phyloP scores from a whole-genome alignment of 2,329 filamentous ascomycete species.

The Escovopsis sp. region DNA sequence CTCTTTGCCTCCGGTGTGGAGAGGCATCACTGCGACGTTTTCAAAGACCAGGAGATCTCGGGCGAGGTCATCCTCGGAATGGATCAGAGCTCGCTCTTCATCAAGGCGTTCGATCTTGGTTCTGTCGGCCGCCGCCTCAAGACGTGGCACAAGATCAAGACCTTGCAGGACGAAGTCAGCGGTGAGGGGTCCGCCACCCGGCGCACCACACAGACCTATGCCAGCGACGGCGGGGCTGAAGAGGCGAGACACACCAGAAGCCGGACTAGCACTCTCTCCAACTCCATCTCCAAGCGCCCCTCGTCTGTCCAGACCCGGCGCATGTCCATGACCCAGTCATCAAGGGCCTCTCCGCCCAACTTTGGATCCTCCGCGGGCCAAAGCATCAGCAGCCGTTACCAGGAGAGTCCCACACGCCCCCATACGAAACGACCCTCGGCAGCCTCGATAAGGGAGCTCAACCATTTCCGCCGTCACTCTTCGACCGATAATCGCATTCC shows the following conservation, averaged over 20 bases:
- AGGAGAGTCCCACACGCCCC: constrained; percentile 31
- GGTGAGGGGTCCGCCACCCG: constrained; percentile 28
- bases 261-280: constrained; percentile 43
- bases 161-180: constrained; percentile 74
- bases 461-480: constrained; percentile 77
- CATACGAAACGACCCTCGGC: constrained; percentile 56
- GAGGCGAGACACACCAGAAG: constrained; percentile 35
- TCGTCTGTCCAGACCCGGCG: constrained; percentile 33
- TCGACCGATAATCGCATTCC: constrained; percentile 57
- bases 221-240: constrained; percentile 44
- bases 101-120: constrained; percentile 89
- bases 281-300: constrained; percentile 29
- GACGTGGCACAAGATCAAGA: constrained; percentile 94
- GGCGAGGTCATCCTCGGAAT: constrained; percentile 87
- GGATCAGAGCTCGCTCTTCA: constrained; percentile 88
- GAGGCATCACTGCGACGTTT: constrained; percentile 81
- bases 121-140: constrained; percentile 80
- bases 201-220: constrained; percentile 41
- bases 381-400: constrained; percentile 12
- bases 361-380: constrained; percentile 27
- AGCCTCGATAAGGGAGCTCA: constrained; percentile 65
- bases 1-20: constrained; percentile 77
- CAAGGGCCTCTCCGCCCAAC: constrained; percentile 30
- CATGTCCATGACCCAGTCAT: constrained; percentile 35
- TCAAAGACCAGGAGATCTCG: constrained; percentile 87